A percentile compares a stretch with the other conserved stretches of the same genome.
Evolutionary conservation across 2,329 filamentous ascomycete species (phyloP).

Genomic region (Onygenales sp.): DNA sequence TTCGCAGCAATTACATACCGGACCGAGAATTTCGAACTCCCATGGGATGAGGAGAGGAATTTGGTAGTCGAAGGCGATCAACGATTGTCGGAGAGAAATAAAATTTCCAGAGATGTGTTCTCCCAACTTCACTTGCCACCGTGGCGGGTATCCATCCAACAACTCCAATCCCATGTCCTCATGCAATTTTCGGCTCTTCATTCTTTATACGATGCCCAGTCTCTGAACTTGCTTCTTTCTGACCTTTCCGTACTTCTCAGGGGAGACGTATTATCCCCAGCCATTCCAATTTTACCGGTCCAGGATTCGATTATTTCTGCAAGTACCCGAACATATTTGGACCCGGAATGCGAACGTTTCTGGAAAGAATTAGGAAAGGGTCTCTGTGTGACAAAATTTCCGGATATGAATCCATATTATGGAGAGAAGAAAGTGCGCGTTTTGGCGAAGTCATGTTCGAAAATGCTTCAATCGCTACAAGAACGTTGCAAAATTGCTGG

Average conservation of each 20-base stretch:
- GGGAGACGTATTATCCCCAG: constrained; percentile 14
- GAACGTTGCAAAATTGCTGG: constrained; percentile 45
- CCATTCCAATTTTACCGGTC: constrained; percentile 31
- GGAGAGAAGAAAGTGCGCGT: constrained; percentile 24
- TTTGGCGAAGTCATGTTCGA: constrained; percentile 27
- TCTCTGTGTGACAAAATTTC: constrained; percentile 60
- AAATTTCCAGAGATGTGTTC: constrained; percentile 23
- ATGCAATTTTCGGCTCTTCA: constrained; percentile 59
- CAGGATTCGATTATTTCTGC: constrained; percentile 37
- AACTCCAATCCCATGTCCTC: constrained; percentile 15
- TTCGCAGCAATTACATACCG: constrained; percentile 67
- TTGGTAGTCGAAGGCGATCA: background rate
- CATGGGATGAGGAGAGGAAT: constrained; percentile 23
- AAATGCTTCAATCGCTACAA: constrained; percentile 43
- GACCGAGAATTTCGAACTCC: constrained; percentile 22
- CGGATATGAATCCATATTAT: constrained; percentile 57
- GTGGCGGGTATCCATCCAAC: constrained; percentile 52
- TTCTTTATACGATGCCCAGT: constrained; percentile 75
- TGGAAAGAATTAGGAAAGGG: constrained; percentile 52
- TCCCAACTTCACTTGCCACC: constrained; percentile 44
- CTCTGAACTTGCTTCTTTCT: constrained; percentile 55
- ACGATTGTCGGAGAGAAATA: background rate
- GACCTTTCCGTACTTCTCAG: constrained; percentile 43
- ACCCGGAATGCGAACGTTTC: constrained; percentile 38
- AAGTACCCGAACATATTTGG: constrained; percentile 17